Conservation (phyloP, 352 stramenopile genomes). For the Phytophthora pseudosyringae region DNA sequence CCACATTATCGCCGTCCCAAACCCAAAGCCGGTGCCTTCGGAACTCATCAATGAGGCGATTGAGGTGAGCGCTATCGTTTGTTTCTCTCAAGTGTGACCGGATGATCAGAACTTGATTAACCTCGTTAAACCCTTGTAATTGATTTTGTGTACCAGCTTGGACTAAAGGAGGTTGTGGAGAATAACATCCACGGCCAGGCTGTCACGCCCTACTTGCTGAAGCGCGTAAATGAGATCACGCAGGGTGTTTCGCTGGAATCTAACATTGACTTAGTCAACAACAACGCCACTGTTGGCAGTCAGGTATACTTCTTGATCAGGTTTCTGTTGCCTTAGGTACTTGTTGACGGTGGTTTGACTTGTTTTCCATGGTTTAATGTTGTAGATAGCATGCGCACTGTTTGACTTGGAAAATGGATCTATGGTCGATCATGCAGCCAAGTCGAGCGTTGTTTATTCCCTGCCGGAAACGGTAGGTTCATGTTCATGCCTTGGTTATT, state of each 20-base stretch:
- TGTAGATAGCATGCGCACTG: constrained; percentile 67
- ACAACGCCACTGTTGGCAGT: constrained; percentile 96
- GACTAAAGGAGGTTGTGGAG: constrained; percentile 84
- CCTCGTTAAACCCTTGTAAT: background rate
- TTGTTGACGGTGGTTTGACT: background rate
- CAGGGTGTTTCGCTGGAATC: constrained; percentile 91
- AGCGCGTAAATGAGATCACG: constrained; percentile 94
- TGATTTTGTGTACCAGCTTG: constrained; percentile 40
- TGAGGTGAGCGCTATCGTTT: constrained; percentile 38
- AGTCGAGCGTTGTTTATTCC: constrained; percentile 43
- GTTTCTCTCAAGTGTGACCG: background rate
- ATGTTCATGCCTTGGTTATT: background rate
- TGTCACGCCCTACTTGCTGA: constrained; percentile 93
- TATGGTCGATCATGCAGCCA: constrained; percentile 8
- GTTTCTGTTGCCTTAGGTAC: background rate
- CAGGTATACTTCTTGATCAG: constrained; percentile 63
- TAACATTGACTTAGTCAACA: constrained; percentile 97
- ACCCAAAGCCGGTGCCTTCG: constrained; percentile 84
- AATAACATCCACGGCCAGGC: constrained; percentile 93
- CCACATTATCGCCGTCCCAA: constrained; percentile 89
- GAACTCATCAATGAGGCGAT: constrained; percentile 93
- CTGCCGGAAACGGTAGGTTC: constrained; percentile 54
- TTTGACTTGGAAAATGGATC: constrained; percentile 63
- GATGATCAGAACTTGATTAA: background rate
- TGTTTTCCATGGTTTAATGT: constrained; percentile 2